phyloP scores from a whole-genome alignment of 805 yeast genomes.

The Metschnikowia gelsemii region DNA sequence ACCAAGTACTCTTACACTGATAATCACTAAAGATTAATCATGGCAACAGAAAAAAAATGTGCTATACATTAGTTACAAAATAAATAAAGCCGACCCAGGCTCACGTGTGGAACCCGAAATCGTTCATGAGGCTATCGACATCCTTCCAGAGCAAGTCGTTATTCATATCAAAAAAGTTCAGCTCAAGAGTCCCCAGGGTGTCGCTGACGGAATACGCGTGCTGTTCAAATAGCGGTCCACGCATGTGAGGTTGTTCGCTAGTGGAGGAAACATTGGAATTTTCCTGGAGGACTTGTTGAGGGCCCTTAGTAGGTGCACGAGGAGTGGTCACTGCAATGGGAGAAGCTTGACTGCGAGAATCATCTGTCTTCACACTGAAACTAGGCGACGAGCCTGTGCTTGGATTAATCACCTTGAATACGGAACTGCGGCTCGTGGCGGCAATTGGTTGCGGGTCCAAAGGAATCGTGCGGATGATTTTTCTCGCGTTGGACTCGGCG shows the following conservation, averaged over 20 bases:
- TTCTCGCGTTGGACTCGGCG: slow-evolving; percentile 72
- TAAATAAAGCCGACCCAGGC: background rate
- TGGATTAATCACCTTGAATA: slow-evolving; percentile 38
- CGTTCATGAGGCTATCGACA: slow-evolving; percentile 86
- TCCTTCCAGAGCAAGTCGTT: slow-evolving; percentile 70
- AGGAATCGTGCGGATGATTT: slow-evolving; percentile 75
- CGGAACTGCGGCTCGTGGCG: slow-evolving; percentile 35
- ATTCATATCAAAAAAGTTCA: slow-evolving; percentile 47
- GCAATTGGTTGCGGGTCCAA: slow-evolving; percentile 79
- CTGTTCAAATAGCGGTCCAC: background rate
- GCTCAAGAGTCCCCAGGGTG: slow-evolving; percentile 25
- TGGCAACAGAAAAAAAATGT: no score
- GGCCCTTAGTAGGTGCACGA: background rate
- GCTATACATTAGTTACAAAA: no score
- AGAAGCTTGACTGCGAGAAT: slow-evolving; percentile 3
- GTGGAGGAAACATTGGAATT: background rate
- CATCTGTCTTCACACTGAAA: slow-evolving; percentile 14
- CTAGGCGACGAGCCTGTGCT: slow-evolving; percentile 35
- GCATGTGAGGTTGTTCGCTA: background rate
- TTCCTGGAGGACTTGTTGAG: background rate
- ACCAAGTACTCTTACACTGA: no score
- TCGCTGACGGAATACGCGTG: slow-evolving; percentile 2
- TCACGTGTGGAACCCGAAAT: slow-evolving; percentile 78
- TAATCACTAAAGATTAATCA: no score
- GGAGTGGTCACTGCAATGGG: background rate